These are phyloP conservation scores for Leccinum variicolor DNA, from an alignment of 768 basidiomycete species.

Conservation along the genomic window DNA sequence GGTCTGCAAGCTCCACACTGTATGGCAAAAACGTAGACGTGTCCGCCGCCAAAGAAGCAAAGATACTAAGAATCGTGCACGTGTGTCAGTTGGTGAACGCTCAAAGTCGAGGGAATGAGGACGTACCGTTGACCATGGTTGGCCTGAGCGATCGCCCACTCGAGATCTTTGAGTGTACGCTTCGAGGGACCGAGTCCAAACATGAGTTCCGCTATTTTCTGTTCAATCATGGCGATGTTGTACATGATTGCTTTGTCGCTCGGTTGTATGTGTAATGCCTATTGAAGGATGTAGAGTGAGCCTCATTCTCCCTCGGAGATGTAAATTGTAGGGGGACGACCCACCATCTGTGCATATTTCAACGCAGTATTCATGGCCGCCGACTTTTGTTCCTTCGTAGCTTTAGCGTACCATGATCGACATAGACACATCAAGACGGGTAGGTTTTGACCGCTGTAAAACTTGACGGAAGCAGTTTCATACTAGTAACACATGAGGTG, in stretches of 20 bases:
- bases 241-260: conserved; percentile 88
- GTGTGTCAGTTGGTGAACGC: neutral
- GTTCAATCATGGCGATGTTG: conserved; percentile 98
- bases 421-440: conserved; percentile 81
- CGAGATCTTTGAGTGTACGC: conserved; percentile 77
- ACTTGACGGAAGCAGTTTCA: conserved; percentile 82
- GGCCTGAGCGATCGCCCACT: conserved; percentile 75
- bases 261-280: conserved; percentile 86
- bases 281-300: conserved; percentile 1
- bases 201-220: conserved; percentile 91
- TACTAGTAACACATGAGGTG: conserved; percentile 51
- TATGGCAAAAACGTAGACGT: conserved; percentile 71
- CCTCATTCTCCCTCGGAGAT: neutral
- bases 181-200: conserved; percentile 70
- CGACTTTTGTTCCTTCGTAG: conserved; percentile 84
- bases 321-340: neutral
- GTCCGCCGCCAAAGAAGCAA: conserved; percentile 79
- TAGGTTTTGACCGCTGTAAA: conserved; percentile 70
- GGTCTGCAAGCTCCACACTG: conserved; percentile 81
- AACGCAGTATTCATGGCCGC: conserved; percentile 81
- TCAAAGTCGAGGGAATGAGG: neutral
- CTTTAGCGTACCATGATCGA: conserved; percentile 93
- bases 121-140: conserved; percentile 81
- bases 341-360: conserved; percentile 75
- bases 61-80: conserved; percentile 50